These are phyloP conservation scores for Kitagawia praeruptora DNA, from an alignment of 129 eudicot species.

Conservation along the genomic window DNA sequence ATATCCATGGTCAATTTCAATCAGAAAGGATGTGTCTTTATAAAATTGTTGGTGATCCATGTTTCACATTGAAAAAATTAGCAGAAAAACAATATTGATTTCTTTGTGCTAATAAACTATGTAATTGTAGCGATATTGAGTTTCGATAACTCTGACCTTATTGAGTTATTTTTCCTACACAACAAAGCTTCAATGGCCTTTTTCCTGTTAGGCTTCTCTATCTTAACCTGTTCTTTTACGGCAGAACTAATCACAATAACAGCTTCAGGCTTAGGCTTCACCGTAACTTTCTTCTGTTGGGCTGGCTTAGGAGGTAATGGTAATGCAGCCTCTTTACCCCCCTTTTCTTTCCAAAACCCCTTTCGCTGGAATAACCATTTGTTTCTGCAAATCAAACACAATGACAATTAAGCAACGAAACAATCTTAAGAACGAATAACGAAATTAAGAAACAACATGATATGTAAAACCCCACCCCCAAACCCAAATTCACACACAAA, in stretches of 20 bases:
- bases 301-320: conserved; percentile 20
- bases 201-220: conserved; percentile 15
- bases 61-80: background rate
- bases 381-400: conserved; percentile 33
- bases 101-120: background rate
- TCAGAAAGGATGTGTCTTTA: background rate
- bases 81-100: background rate
- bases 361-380: conserved; percentile 18
- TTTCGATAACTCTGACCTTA: background rate
- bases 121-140: background rate
- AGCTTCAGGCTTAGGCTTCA: conserved; percentile 51
- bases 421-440: background rate
- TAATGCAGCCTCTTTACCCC: conserved; percentile 3
- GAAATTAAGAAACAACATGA: background rate
- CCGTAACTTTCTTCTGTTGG: conserved; percentile 37
- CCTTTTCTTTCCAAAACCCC: conserved; percentile 16
- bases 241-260: conserved; percentile 76
- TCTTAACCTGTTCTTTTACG: conserved; percentile 31
- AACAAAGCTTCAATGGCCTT: conserved; percentile 13
- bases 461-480: background rate
- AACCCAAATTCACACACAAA: background rate
- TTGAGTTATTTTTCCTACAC: conserved; percentile 39
- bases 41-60: background rate
- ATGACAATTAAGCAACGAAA: background rate
- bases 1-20: background rate